Evolutionary conservation across 2,329 filamentous ascomycete species (phyloP).

Genomic region (Penicillium crustosum): DNA sequence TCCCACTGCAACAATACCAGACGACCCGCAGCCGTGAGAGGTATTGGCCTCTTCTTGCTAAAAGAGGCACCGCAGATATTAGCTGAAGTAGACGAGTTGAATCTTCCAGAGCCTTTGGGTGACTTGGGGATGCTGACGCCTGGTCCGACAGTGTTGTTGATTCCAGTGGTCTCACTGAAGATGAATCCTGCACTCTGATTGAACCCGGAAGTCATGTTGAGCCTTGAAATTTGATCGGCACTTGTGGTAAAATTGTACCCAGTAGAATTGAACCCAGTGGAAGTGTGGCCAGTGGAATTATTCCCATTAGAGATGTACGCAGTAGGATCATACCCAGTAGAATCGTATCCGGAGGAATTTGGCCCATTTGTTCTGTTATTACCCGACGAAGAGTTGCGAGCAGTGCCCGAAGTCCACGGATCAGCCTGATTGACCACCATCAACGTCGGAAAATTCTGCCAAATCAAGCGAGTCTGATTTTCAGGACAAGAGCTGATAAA

Average conservation of each 20-base stretch:
- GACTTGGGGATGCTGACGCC: constrained; percentile 40
- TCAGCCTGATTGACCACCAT: constrained; percentile 75
- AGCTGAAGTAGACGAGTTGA: constrained; percentile 1
- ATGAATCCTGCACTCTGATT: background rate
- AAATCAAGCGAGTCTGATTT: constrained; percentile 71
- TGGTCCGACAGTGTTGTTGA: constrained; percentile 59
- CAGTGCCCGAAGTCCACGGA: constrained; percentile 37
- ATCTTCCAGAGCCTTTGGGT: constrained; percentile 51
- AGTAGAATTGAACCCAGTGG: background rate
- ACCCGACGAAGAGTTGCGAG: constrained; percentile 34
- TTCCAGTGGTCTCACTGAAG: constrained; percentile 48
- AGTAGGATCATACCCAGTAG: background rate
- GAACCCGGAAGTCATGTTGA: constrained; percentile 39
- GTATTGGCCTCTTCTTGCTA: constrained; percentile 58
- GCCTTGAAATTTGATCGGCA: background rate
- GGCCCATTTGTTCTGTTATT: constrained; percentile 48
- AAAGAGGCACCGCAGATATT: constrained; percentile 65
- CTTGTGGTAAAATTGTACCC: background rate
- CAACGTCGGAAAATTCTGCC: constrained; percentile 80
- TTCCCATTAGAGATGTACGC: background rate
- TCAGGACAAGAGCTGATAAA: constrained; percentile 75
- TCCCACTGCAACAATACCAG: constrained; percentile 74
- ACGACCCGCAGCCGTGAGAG: constrained; percentile 72
- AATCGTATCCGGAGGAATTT: background rate
- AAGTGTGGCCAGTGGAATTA: background rate